Conservation (phyloP, 2,329 filamentous ascomycete genomes). For the Verticillium zaregamsianum region DNA sequence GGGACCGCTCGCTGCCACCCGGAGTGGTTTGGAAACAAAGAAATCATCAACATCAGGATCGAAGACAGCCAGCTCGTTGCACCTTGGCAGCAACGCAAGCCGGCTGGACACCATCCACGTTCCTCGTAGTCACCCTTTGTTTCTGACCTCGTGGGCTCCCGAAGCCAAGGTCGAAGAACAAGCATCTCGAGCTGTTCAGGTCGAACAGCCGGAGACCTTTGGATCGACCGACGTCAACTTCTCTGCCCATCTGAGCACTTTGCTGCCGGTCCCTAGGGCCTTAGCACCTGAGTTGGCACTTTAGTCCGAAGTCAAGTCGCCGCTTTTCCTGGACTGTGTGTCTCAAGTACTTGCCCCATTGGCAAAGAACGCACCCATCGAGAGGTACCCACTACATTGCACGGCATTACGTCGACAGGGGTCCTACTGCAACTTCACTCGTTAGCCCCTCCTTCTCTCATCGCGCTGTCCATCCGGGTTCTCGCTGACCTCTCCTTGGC, state of each 20-base stretch:
- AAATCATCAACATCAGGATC: background rate
- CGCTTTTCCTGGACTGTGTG: background rate
- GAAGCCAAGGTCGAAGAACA: background rate
- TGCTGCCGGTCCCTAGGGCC: background rate
- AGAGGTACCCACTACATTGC: background rate
- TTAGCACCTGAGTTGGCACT: background rate
- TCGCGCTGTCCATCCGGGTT: conserved; percentile 23
- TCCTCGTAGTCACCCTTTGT: background rate
- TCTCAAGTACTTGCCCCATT: background rate
- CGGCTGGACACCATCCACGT: background rate
- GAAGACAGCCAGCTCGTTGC: background rate
- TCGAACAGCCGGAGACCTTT: background rate
- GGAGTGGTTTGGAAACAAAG: background rate
- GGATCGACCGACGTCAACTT: background rate
- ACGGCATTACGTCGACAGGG: background rate
- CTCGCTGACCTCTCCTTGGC: conserved; percentile 13
- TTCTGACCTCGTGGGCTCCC: background rate
- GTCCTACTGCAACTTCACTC: background rate
- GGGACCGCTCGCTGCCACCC: background rate
- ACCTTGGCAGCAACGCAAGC: background rate
- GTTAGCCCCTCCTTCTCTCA: background rate
- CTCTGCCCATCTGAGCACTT: background rate
- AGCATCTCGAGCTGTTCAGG: background rate
- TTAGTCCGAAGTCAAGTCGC: background rate
- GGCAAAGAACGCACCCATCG: background rate